A percentile compares a stretch with the other conserved stretches of the same genome.
These are phyloP conservation scores for Kwoniella mangroviensis DNA, from an alignment of 768 basidiomycete species.

Conservation along the genomic window DNA sequence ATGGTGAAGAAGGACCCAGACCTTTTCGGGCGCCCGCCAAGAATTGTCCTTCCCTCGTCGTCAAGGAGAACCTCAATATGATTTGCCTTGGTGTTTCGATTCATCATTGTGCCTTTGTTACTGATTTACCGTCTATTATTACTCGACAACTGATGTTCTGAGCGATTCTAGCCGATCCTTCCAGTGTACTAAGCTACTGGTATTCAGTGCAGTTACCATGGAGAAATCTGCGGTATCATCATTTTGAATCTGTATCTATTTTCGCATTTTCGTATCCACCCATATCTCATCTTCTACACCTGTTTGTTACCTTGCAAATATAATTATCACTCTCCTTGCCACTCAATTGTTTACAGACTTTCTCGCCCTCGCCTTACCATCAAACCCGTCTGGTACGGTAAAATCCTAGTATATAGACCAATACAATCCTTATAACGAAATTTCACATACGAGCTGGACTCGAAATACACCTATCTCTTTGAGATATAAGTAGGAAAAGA, in stretches of 20 bases:
- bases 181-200: background rate
- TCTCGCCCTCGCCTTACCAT: background rate
- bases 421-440: background rate
- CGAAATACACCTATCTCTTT: background rate
- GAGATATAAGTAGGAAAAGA: too few species aligned
- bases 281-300: background rate
- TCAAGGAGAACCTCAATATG: background rate
- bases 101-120: background rate
- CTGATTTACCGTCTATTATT: background rate
- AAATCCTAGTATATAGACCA: background rate
- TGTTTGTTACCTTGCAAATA: background rate
- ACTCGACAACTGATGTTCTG: background rate
- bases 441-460: constrained; percentile 8
- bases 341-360: background rate
- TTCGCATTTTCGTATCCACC: constrained; percentile 1
- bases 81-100: background rate
- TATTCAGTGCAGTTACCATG: background rate
- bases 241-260: background rate
- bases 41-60: background rate
- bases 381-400: constrained; percentile 17
- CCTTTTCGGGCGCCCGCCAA: background rate
- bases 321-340: background rate
- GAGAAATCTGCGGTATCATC: background rate
- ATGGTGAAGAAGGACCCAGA: too few species aligned
- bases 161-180: constrained; percentile 5